These are phyloP conservation scores for Cyclotella atomus DNA, from an alignment of 108 stramenopile genomes.

Conservation along the genomic window DNA sequence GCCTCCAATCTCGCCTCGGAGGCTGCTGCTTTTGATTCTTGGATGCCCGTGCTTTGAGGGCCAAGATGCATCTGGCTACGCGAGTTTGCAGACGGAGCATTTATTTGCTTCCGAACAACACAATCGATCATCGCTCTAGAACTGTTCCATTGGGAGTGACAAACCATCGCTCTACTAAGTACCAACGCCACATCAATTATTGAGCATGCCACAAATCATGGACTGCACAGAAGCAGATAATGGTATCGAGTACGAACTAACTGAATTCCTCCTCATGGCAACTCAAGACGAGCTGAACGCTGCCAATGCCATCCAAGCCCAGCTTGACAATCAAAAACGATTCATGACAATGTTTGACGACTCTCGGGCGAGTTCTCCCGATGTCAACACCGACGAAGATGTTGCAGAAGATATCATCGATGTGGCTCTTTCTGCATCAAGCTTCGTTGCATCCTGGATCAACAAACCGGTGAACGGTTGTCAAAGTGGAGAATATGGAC, in stretches of 20 bases:
- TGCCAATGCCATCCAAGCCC: not conserved
- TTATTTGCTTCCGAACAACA: too few species aligned
- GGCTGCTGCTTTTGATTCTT: too few species aligned
- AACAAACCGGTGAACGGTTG: not conserved
- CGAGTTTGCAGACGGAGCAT: too few species aligned
- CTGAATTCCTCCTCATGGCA: not conserved
- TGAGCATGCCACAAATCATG: not conserved
- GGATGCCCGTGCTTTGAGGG: too few species aligned
- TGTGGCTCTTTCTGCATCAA: not conserved
- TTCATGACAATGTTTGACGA: not conserved
- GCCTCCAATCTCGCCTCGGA: too few species aligned
- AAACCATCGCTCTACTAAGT: too few species aligned
- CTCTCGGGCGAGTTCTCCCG: not conserved
- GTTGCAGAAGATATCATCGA: conserved; percentile 11
- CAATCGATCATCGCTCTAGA: too few species aligned
- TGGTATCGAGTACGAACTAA: not conserved
- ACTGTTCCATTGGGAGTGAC: too few species aligned
- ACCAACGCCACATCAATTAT: not conserved
- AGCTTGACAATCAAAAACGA: not conserved
- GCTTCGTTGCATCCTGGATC: conserved; percentile 5
- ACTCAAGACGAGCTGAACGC: not conserved
- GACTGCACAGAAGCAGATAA: not conserved
- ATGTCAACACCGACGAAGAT: not conserved
- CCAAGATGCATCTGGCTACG: too few species aligned
- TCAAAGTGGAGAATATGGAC: not conserved